Conservation (phyloP, 495 filamentous ascomycete species). For the Lophiostoma macrostomum region DNA sequence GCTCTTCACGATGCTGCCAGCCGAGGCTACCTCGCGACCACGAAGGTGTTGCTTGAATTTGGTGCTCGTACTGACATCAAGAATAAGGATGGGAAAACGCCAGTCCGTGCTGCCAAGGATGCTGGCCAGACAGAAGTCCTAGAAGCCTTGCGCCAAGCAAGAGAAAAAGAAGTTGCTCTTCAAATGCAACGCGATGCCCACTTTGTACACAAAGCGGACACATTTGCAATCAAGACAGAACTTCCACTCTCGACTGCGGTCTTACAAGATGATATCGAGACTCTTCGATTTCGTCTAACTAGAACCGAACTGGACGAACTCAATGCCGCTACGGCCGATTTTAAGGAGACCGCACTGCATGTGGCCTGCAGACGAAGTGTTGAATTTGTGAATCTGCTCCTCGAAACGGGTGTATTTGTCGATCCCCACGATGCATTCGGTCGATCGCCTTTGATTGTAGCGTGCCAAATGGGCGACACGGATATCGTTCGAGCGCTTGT, state of each 20-base stretch:
- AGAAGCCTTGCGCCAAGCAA: constrained; percentile 8
- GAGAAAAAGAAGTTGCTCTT: constrained; percentile 5
- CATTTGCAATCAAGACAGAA: constrained; percentile 7
- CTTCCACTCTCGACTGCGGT: constrained; percentile 4
- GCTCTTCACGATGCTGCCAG: constrained; percentile 18
- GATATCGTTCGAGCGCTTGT: constrained; percentile 10
- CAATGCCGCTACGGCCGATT: constrained; percentile 9
- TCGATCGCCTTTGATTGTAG: constrained; percentile 14
- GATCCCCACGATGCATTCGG: constrained; percentile 13
- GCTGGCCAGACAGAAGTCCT: constrained; percentile 5
- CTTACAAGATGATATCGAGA: neutral
- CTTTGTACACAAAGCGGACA: constrained; percentile 12
- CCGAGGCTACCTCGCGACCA: constrained; percentile 2
- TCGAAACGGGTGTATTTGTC: constrained; percentile 14
- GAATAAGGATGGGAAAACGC: constrained; percentile 13
- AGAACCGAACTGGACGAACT: constrained; percentile 3
- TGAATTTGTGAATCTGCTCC: constrained; percentile 13
- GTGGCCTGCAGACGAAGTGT: neutral
- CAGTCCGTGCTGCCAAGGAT: constrained; percentile 16
- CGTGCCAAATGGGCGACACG: constrained; percentile 12
- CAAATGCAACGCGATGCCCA: constrained; percentile 1
- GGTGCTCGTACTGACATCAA: constrained; percentile 21
- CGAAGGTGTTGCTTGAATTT: constrained; percentile 15
- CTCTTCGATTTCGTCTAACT: neutral
- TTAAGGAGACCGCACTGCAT: constrained; percentile 13